phyloP scores from a whole-genome alignment of 768 basidiomycete species.

The Myochromella boudieri region DNA sequence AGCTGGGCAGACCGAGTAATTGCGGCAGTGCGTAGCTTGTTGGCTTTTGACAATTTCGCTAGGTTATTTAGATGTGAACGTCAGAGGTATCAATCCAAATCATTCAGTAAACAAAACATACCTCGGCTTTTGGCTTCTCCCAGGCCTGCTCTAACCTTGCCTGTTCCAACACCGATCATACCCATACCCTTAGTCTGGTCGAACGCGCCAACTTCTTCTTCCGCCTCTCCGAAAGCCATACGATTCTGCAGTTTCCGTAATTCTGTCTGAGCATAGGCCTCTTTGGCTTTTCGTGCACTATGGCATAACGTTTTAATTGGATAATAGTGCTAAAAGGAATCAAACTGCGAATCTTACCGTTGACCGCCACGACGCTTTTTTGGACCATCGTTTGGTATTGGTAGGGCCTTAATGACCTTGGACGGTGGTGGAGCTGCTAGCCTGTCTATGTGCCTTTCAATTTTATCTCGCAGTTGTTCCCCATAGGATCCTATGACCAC shows the following conservation, averaged over 20 bases:
- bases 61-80: slow-evolving; percentile 2
- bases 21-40: slow-evolving; percentile 86
- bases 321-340: background rate
- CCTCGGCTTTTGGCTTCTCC: slow-evolving; percentile 93
- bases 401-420: slow-evolving; percentile 90
- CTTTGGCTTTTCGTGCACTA: slow-evolving; percentile 97
- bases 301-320: background rate
- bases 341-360: slow-evolving; percentile 50
- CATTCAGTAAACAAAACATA: slow-evolving; percentile 33
- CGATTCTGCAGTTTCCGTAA: slow-evolving; percentile 96
- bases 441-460: slow-evolving; percentile 91
- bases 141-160: slow-evolving; percentile 84
- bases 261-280: slow-evolving; percentile 96
- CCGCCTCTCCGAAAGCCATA: slow-evolving; percentile 92
- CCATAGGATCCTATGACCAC: slow-evolving; percentile 69
- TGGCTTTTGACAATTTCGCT: slow-evolving; percentile 97
- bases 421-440: slow-evolving; percentile 92
- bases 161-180: slow-evolving; percentile 88
- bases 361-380: slow-evolving; percentile 96
- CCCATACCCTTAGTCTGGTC: slow-evolving; percentile 98
- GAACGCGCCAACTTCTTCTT: slow-evolving; percentile 94
- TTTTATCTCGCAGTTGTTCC: slow-evolving; percentile 73
- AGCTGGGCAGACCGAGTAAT: slow-evolving; percentile 74
- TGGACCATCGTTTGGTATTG: slow-evolving; percentile 92
- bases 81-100: slow-evolving; percentile 1